Percentiles rank a stretch among this genome's conserved stretches.
Conservation (phyloP, 1,284 basidiomycete genomes). For the Boletellus dicymbophilus region DNA sequence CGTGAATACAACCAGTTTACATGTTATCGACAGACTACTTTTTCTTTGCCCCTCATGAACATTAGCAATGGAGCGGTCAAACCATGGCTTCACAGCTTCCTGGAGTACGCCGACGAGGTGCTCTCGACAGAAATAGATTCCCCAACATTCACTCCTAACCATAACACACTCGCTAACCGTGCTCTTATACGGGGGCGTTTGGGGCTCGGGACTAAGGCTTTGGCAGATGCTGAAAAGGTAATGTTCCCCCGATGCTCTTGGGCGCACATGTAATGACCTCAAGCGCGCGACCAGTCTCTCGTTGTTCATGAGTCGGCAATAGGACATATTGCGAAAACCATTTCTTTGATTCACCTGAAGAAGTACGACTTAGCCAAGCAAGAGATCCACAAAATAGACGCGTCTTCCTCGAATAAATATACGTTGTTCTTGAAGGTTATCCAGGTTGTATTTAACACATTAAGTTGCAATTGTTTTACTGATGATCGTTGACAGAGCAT, state of each 20-base stretch:
- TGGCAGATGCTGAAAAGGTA: constrained; percentile 2
- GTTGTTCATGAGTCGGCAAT: not conserved
- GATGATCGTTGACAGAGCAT: not conserved
- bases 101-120: constrained; percentile 12
- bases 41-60: constrained; percentile 13
- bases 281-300: not conserved
- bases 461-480: not conserved
- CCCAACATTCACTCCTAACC: not conserved
- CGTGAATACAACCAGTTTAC: too few species aligned
- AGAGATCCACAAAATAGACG: not conserved
- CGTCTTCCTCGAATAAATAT: not conserved
- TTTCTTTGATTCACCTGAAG: not conserved
- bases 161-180: constrained; percentile 14
- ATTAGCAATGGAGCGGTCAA: constrained; percentile 18
- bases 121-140: constrained; percentile 11
- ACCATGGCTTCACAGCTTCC: constrained; percentile 17
- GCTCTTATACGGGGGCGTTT: constrained; percentile 6
- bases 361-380: not conserved
- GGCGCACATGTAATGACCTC: too few species aligned
- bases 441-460: not conserved
- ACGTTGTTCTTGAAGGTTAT: not conserved
- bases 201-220: not conserved
- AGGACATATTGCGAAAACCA: constrained; percentile 2
- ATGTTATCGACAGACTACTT: constrained; percentile 9
- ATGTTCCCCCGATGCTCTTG: too few species aligned